A percentile compares a stretch with the other conserved stretches of the same genome.
Conservation (phyloP, 139 green algal species). For the Nannochloris sp. region DNA sequence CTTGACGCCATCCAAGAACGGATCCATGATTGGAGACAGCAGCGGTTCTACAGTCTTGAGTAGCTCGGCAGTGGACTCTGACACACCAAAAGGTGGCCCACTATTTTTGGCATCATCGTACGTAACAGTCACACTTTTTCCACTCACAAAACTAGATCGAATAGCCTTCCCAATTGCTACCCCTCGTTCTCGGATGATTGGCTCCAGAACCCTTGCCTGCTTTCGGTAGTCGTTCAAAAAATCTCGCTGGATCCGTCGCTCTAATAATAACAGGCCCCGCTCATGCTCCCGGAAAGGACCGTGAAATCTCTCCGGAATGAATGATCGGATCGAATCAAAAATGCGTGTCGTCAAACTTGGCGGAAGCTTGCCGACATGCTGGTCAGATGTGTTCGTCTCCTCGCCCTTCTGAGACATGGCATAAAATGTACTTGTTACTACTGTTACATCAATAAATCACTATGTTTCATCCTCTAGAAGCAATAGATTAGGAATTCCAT, state of each 20-base stretch:
- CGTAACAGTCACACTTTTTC: neutral
- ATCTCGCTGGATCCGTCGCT: slow-evolving; percentile 12
- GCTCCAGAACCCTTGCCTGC: slow-evolving; percentile 14
- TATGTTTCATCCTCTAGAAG: slow-evolving; percentile 79
- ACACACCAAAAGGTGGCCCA: neutral
- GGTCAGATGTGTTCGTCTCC: too few species aligned
- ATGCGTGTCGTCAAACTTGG: neutral
- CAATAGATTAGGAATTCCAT: slow-evolving; percentile 86
- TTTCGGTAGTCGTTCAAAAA: slow-evolving; percentile 17
- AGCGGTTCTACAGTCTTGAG: slow-evolving; percentile 24
- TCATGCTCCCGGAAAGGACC: slow-evolving; percentile 5
- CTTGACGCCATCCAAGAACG: slow-evolving; percentile 25
- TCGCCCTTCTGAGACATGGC: too few species aligned
- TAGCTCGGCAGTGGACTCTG: neutral
- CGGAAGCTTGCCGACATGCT: neutral
- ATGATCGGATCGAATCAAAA: neutral
- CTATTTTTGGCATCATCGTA: slow-evolving; percentile 11
- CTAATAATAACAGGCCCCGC: slow-evolving; percentile 11
- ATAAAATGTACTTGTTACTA: too few species aligned
- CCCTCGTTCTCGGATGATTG: slow-evolving; percentile 16
- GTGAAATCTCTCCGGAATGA: neutral
- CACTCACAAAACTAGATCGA: slow-evolving; percentile 3
- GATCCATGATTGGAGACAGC: slow-evolving; percentile 17
- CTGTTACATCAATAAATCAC: slow-evolving; percentile 2
- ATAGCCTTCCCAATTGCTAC: slow-evolving; percentile 14